Conservation (phyloP, 164 flowering plant genomes). For the Tetracentron sinense region DNA sequence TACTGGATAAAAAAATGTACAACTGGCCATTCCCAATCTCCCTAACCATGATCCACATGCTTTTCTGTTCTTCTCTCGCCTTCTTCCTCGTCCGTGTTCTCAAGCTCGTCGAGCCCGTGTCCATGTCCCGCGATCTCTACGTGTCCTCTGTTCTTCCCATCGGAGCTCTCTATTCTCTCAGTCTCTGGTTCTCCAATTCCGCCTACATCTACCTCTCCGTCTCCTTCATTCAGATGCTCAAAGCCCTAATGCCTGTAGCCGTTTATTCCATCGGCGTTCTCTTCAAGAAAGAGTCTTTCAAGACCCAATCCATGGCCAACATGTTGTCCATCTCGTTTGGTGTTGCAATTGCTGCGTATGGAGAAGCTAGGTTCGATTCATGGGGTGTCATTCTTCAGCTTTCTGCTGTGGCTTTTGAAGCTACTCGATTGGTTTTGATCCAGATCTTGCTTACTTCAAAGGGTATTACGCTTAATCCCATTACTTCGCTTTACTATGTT, state of each 20-base stretch:
- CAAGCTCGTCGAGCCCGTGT: constrained; percentile 19
- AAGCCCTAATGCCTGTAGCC: constrained; percentile 31
- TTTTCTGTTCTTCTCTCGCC: constrained; percentile 25
- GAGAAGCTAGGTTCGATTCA: constrained; percentile 26
- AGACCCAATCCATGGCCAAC: constrained; percentile 18
- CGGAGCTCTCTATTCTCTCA: constrained; percentile 23
- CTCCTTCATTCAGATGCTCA: constrained; percentile 35
- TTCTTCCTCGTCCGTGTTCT: constrained; percentile 26
- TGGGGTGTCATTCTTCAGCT: constrained; percentile 25
- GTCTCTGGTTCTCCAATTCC: constrained; percentile 29
- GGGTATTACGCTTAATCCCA: constrained; percentile 25
- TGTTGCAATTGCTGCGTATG: constrained; percentile 27
- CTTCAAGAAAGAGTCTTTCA: constrained; percentile 18
- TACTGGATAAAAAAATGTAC: constrained; percentile 32
- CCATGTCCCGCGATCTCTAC: constrained; percentile 17
- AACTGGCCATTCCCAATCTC: constrained; percentile 34
- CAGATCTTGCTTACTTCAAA: constrained; percentile 25
- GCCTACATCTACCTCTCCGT: constrained; percentile 32
- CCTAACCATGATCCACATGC: constrained; percentile 31
- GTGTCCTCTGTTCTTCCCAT: constrained; percentile 25
- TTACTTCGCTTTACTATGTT: constrained; percentile 24
- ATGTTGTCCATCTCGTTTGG: constrained; percentile 27
- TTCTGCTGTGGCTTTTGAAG: constrained; percentile 24
- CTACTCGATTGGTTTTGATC: constrained; percentile 24
- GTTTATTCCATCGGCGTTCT: constrained; percentile 25